phyloP scores from a whole-genome alignment of 2,329 filamentous ascomycete genomes.

The Hirsutella rhossiliensis region DNA sequence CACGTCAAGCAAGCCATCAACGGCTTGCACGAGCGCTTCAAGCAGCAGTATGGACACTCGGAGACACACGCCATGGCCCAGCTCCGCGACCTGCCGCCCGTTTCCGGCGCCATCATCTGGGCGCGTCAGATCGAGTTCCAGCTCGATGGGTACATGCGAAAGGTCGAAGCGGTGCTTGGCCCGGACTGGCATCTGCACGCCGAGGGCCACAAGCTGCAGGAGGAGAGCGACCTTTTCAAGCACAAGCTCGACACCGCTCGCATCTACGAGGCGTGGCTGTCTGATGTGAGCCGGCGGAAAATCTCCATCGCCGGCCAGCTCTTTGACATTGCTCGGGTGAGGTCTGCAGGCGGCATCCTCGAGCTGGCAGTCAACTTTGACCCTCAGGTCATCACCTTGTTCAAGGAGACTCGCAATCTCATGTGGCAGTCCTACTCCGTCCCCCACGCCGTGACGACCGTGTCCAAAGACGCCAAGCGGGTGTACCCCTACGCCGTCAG shows the following conservation, averaged over 20 bases:
- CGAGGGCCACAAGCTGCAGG: constrained; percentile 86
- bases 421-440: constrained; percentile 92
- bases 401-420: constrained; percentile 96
- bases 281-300: constrained; percentile 78
- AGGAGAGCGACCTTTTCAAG: constrained; percentile 85
- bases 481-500: constrained; percentile 98
- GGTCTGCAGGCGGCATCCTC: constrained; percentile 78
- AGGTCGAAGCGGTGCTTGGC: constrained; percentile 95
- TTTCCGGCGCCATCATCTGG: constrained; percentile 96
- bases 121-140: constrained; percentile 94
- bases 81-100: constrained; percentile 85
- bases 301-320: constrained; percentile 86
- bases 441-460: constrained; percentile 86
- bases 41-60: constrained; percentile 96
- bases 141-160: constrained; percentile 93
- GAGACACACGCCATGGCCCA: constrained; percentile 98
- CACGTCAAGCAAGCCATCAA: constrained; percentile 96
- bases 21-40: constrained; percentile 89
- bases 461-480: constrained; percentile 96
- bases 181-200: constrained; percentile 89
- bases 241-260: constrained; percentile 90
- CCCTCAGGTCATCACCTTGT: constrained; percentile 89
- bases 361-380: constrained; percentile 96
- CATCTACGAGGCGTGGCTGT: constrained; percentile 92
- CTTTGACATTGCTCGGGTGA: constrained; percentile 78